These are phyloP conservation scores for Coniferiporia weirii DNA, from an alignment of 1,284 basidiomycete species.

Conservation along the genomic window DNA sequence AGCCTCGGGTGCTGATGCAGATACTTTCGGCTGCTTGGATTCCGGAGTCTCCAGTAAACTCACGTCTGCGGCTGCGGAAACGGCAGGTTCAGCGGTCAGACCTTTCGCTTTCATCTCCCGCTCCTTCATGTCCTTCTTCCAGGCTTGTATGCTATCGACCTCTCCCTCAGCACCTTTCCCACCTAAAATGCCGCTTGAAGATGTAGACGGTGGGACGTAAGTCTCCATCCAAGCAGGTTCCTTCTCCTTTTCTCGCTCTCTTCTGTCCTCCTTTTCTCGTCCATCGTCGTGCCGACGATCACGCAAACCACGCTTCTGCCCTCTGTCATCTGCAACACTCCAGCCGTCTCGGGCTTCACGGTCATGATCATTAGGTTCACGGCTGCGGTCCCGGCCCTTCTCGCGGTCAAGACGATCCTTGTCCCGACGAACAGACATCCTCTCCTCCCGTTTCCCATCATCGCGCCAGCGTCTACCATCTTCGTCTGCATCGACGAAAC, in stretches of 20 bases:
- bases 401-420: constrained; percentile 38
- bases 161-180: constrained; percentile 56
- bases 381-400: constrained; percentile 32
- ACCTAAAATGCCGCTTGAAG: constrained; percentile 58
- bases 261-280: constrained; percentile 49
- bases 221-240: constrained; percentile 92
- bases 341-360: constrained; percentile 39
- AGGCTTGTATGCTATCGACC: constrained; percentile 82
- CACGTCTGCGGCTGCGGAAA: constrained; percentile 24
- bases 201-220: constrained; percentile 55
- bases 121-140: constrained; percentile 85
- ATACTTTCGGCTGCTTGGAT: constrained; percentile 8
- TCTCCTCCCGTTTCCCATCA: constrained; percentile 18
- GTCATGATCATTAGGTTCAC: constrained; percentile 32
- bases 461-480: constrained; percentile 18
- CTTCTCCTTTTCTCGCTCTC: constrained; percentile 64
- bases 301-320: constrained; percentile 50
- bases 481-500: constrained; percentile 18
- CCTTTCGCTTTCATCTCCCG: constrained; percentile 52
- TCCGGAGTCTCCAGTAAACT: constrained; percentile 17
- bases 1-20: constrained; percentile 29
- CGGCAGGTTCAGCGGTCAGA: constrained; percentile 20
- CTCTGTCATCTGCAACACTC: constrained; percentile 53
- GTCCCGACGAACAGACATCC: constrained; percentile 30
- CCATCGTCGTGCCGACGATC: constrained; percentile 45